Conservation (phyloP, 2,329 filamentous ascomycete species). For the Teratosphaeria gauchensis region DNA sequence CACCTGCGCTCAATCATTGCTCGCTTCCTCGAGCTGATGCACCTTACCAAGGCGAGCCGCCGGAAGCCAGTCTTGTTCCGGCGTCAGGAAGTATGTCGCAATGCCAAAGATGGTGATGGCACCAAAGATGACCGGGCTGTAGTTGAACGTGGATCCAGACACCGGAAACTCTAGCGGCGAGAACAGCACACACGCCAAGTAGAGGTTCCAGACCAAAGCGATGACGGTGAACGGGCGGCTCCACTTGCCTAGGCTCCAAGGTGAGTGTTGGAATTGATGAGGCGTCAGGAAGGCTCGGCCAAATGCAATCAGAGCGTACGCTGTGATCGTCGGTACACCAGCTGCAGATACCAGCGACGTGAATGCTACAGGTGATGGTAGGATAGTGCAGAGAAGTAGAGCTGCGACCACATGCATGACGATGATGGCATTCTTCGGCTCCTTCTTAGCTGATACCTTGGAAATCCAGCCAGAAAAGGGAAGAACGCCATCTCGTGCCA, state of each 20-base stretch:
- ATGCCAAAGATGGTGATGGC: slow-evolving; percentile 30
- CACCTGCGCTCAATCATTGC: not conserved
- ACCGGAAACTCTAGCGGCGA: slow-evolving; percentile 30
- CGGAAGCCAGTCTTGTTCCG: slow-evolving; percentile 29
- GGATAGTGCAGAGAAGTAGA: slow-evolving; percentile 49
- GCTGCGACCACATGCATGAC: slow-evolving; percentile 48
- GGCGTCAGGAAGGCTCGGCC: slow-evolving; percentile 30
- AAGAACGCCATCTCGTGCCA: slow-evolving; percentile 51
- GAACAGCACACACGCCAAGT: slow-evolving; percentile 30
- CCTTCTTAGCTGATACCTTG: slow-evolving; percentile 42
- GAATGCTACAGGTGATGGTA: slow-evolving; percentile 41
- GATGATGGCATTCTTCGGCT: slow-evolving; percentile 51
- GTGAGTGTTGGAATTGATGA: slow-evolving; percentile 25
- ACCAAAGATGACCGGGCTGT: slow-evolving; percentile 30
- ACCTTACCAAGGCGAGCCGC: slow-evolving; percentile 22
- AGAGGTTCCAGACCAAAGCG: slow-evolving; percentile 30
- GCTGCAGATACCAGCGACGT: slow-evolving; percentile 30
- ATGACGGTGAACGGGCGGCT: slow-evolving; percentile 28
- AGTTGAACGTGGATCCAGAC: slow-evolving; percentile 26
- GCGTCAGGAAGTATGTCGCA: slow-evolving; percentile 26
- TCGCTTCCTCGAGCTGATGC: slow-evolving; percentile 18
- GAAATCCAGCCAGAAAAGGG: slow-evolving; percentile 52
- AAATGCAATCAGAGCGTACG: slow-evolving; percentile 28
- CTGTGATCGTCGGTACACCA: slow-evolving; percentile 31
- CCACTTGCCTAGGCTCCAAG: slow-evolving; percentile 29